Evolutionary conservation across 1,284 basidiomycete species (phyloP), one percentile per base, ranked within the genome.

Genomic region (Leccinum huronense): DNA sequence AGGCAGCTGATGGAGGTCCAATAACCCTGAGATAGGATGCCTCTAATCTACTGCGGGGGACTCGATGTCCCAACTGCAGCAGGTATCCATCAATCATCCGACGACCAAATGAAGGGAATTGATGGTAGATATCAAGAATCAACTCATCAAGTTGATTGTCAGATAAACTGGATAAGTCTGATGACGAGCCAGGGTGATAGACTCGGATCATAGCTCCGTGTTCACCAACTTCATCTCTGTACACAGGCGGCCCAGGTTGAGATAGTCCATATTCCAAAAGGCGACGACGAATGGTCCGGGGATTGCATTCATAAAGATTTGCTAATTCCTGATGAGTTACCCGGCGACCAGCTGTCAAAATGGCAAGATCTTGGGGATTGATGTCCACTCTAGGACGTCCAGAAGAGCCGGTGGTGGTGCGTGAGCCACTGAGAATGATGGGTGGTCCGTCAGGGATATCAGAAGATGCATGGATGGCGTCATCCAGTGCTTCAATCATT

Each of bases 181-280:
- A 51, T 51, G 48, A 51, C 19, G 48, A 51, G 11, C 48, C 48
- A 23, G 48, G 48, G 10, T 51, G 48, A 23, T 51, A 51, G 48
- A 51, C 19, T 23, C 19, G 48, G 27, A 19, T 51, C 19, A n/a
- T 23, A n/a, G 19, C 19, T 51, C 48, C 48, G 19, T 23, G 10
- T 51, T 51, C 48, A 51, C 5, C 4, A 51, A 19, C 19, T 5
- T 51, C 19, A 3, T 51, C 48, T 51, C 48, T 51, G 16, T 51
- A 59, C 16, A 59, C 45, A 10, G 59, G 59, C 27, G 48, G 59
- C 8, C 59, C 48, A 10, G 59, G 33, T 7, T 53, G 11, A 10
- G 59, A 53, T 53, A 59, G 27, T 59, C 58, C 34, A 36, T 36
- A 59, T n/a, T 59, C 48, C 7, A 59, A 48, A 16, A 59, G 45